Base-by-base conservation (phyloP, 371 early-diverging fungal genomes). In the Apophysomyces trapeziformis region DNA sequence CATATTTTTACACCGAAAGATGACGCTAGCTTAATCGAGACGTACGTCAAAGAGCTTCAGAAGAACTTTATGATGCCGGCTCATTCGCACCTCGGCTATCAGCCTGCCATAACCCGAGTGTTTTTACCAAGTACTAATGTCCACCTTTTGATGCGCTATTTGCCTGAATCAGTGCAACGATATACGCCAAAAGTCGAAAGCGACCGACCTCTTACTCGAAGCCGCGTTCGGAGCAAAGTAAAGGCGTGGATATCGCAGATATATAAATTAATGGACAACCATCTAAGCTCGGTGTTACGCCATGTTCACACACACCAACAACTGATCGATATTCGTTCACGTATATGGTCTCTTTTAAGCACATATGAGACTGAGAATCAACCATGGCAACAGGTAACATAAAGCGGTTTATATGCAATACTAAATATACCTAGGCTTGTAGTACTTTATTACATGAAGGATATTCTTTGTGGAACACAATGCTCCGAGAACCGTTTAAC, bases 81-180 rank as follows among this genome's bases (percentile, higher is more conserved):
- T 5, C 66, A 70, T 32, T 38, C 46, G 44, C 56, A 64, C 7
- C 63, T 56, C 39, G 16, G n/a, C 36, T 44, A 38, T 58, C 68
- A 57, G 38, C 70, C 85, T 2, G 76, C 82, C 32, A 77, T 87
- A 38, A 78, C 85, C 0, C 76, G 80, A 54, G 61, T 88, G 54
- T 86, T 86, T 68, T 84, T 86, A 8, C 85, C 85, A 5, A 84
- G 81, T 26, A 82, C 86, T 35, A 86, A 86, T 45, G 83, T 83
- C 2, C 85, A 85, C 47, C 75, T 88, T 9, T 73, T 88, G 39
- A 77, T 85, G 12, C 81, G 88, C 5, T 84, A 85, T 65, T 71
- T 86, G 8, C 88, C 88, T 3, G 83, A 84, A 18, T 58, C 74
- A 2, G 60, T 88, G 26, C 88, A 85, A 63, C 79, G 74, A 9